Conservation (phyloP, 495 filamentous ascomycete species). For the Annulohypoxylon stygium region DNA sequence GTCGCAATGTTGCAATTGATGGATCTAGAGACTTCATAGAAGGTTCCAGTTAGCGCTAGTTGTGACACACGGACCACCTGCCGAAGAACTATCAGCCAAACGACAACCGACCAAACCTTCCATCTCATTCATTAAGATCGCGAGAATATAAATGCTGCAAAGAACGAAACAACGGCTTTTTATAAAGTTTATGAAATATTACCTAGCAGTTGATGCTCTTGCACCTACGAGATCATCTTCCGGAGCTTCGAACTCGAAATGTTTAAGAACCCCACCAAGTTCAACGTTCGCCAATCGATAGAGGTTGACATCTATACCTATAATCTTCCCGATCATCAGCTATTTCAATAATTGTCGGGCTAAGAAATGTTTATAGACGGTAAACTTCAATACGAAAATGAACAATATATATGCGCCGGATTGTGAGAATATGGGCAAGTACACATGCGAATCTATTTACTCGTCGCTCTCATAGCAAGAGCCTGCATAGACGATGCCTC, state of each 20-base stretch:
- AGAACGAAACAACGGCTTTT: background rate
- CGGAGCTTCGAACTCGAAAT: too few species aligned
- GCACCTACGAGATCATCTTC: background rate
- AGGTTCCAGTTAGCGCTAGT: constrained; percentile 34
- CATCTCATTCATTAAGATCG: background rate
- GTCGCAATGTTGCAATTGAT: background rate
- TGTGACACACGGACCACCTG: constrained; percentile 24
- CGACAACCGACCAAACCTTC: background rate
- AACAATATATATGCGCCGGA: too few species aligned
- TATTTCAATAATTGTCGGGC: background rate
- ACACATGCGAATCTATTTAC: too few species aligned
- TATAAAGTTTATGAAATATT: background rate
- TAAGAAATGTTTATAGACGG: too few species aligned
- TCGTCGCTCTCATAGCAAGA: background rate
- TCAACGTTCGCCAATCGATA: background rate
- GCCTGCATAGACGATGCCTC: background rate
- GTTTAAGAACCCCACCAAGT: background rate
- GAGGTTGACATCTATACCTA: background rate
- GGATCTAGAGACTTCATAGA: constrained; percentile 29
- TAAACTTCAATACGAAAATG: background rate
- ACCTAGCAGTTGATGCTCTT: background rate
- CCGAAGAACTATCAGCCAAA: background rate
- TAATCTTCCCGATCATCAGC: background rate
- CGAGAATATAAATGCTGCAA: background rate
- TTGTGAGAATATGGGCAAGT: too few species aligned